Base-by-base conservation (phyloP, 805 yeast genomes). In the Isabelozyma heimii region DNA sequence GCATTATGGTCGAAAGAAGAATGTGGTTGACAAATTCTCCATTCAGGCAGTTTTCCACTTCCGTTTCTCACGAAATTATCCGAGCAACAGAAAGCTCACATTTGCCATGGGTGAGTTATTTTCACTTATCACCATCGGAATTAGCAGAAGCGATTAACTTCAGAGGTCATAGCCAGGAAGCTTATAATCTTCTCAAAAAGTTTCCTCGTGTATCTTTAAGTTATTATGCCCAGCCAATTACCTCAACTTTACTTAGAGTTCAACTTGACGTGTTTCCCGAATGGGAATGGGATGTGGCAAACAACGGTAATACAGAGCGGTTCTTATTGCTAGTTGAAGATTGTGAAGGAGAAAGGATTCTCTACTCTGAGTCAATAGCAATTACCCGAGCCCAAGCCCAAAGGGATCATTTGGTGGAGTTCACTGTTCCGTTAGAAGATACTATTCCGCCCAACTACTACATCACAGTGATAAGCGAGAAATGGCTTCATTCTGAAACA, bases 1-100 rank as follows among this genome's bases (percentile, higher is more conserved):
- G 92, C 62, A 87, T 89, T 54, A 84, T 88, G 82, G 86, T 91
- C 17, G 96, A 88, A 47, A 77, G 72, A 48, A 70, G 96, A 45
- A 76, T 89, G 70, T 95, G 99, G 99, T 61, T 82, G 10, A 82
- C 92, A 0, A 85, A 82, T 52, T 82, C 96, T 0, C 97, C 98
- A 0, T 79, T 94, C 47, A 75, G 97, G 50, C 98, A 94, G 61
- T 90, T 89, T 61, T 73, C 70, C 2, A 75, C 80, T 0, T 61
- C 67, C n/a, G 88, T 86, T 33, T 94, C 97, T 0, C 48, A 54
- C 0, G 94, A 86, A 48, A 77, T 91, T 4, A 78, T 94, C 7
- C 76, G 76, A 49, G 84, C 84, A 41, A 81, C 90, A 0, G 99
- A 94, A 64, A 79, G 84, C 16, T 86, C 96, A 0, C 84, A 83